Evolutionary conservation across 2,329 filamentous ascomycete species (phyloP).

Genomic region (Fusarium oligoseptatum): DNA sequence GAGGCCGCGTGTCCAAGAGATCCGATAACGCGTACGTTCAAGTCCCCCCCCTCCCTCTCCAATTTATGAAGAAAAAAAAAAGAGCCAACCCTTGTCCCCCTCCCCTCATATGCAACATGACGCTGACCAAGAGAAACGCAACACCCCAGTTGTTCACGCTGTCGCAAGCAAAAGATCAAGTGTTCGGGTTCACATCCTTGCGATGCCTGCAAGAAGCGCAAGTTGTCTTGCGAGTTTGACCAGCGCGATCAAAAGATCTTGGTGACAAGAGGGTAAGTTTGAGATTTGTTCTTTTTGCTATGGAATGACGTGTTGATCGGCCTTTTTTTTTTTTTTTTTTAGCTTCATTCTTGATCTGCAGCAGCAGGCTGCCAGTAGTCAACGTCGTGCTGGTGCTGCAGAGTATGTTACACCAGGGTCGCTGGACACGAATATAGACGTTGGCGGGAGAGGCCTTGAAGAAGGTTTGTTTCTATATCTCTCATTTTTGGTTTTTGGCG

Average conservation of each 20-base stretch:
- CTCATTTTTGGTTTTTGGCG: background rate
- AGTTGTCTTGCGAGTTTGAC: slow-evolving; percentile 51
- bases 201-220: slow-evolving; percentile 50
- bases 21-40: slow-evolving; percentile 43
- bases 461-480: slow-evolving; percentile 18
- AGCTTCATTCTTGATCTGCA: slow-evolving; percentile 55
- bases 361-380: slow-evolving; percentile 40
- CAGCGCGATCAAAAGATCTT: slow-evolving; percentile 63
- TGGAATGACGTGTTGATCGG: background rate
- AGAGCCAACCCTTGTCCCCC: background rate
- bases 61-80: background rate
- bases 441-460: slow-evolving; percentile 23
- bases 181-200: slow-evolving; percentile 51
- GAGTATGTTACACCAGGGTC: slow-evolving; percentile 44
- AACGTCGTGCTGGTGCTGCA: slow-evolving; percentile 14
- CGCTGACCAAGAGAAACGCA: background rate
- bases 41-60: background rate
- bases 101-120: background rate
- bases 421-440: slow-evolving; percentile 37
- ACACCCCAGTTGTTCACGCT: slow-evolving; percentile 43
- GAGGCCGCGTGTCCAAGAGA: slow-evolving; percentile 43
- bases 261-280: slow-evolving; percentile 60
- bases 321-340: background rate
- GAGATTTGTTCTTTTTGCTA: slow-evolving; percentile 9
- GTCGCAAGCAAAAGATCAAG: slow-evolving; percentile 53